Evolutionary conservation across 306 rosid genomes (phyloP), one percentile per base, ranked within the genome.

Genomic region (Clitoria ternatea): DNA sequence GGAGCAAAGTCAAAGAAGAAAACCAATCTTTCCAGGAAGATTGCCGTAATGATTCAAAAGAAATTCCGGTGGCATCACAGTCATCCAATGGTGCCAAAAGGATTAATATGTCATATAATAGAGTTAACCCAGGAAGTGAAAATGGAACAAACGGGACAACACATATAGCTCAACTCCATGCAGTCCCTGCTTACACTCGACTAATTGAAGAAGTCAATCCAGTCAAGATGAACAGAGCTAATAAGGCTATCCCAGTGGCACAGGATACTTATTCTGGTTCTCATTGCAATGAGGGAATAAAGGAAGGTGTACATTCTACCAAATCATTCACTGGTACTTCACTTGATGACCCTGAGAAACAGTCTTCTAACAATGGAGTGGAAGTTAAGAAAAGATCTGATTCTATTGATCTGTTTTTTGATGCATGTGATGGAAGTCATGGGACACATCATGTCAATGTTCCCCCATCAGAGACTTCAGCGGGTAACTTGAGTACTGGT

Each of bases 21-120:
- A 70, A 71, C 11, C 80, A 79, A 24, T 43, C 75, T 10, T 45
- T 59, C 42, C 62, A 8, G 69, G 76, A 79, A 53, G 81, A 79
- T 69, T 69, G 43, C 61, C 24, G 76, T 22, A 53, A 42, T 62
- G 54, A 40, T 80, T 57, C 76, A 40, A 81, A 68, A 52, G 83
- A 71, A 73, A 77, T 19, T 45, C 79, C 50, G 3, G 81, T 18
- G 55, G 71, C 60, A 45, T 59, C 82, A 1, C 79, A 9, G 48
- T 49, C 87, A 10, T 74, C 77, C 43, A 77, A 79, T 70, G 78
- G 75, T 55, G 76, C 56, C 72, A 84, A 83, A 75, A 88, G 62
- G 80, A 71, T 85, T 77, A 90, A 64, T 63, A 76, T 85, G 86
- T 84, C 97, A n/a, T 88, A 82, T 78, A 73, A 87, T 80, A 87